Evolutionary conservation across 2,329 filamentous ascomycete species (phyloP).

Genomic region (Colletotrichum salicis): DNA sequence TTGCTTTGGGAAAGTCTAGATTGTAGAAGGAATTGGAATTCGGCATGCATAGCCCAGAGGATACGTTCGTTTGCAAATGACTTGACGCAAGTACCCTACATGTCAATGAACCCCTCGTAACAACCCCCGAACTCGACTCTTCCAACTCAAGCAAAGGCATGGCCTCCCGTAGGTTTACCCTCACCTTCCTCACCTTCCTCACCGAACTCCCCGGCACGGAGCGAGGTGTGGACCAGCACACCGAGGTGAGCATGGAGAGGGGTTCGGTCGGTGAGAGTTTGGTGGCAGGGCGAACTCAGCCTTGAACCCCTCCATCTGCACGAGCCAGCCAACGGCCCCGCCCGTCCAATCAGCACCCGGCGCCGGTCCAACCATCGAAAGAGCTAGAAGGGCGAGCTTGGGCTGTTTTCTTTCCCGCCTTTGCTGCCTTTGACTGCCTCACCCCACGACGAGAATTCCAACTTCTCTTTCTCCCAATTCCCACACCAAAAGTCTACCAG

Average conservation of each 20-base stretch:
- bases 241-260: background rate
- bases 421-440: constrained; percentile 6
- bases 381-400: constrained; percentile 52
- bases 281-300: constrained; percentile 13
- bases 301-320: constrained; percentile 35
- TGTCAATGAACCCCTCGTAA: no score
- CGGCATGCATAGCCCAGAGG: background rate
- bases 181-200: no score
- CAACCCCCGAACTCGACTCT: no score
- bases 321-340: constrained; percentile 37
- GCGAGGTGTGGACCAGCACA: background rate
- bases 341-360: constrained; percentile 45
- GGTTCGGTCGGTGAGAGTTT: no score
- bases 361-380: constrained; percentile 49
- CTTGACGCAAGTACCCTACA: background rate
- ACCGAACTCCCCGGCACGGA: background rate
- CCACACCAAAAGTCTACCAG: background rate
- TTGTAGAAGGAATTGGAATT: background rate
- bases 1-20: background rate
- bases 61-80: background rate
- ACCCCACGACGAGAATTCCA: constrained; percentile 17
- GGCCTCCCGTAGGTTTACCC: no score
- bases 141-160: no score
- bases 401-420: constrained; percentile 38
- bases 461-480: constrained; percentile 11